These are phyloP conservation scores for Rhexocercosporidium sp. DNA, from an alignment of 2,329 filamentous ascomycete genomes.

Conservation along the genomic window DNA sequence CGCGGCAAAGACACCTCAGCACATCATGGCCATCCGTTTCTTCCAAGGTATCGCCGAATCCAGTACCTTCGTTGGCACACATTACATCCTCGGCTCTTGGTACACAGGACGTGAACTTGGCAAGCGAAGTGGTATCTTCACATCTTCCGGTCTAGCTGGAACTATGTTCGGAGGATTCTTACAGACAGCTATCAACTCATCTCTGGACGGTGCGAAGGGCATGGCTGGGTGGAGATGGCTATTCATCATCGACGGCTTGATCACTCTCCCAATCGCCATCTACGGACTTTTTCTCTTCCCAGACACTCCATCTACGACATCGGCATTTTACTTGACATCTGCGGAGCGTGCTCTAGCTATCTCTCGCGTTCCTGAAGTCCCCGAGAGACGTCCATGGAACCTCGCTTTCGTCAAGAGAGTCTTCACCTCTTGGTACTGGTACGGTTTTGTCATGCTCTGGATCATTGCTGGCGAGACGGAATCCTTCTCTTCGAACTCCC, in stretches of 20 bases:
- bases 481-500: slow-evolving; percentile 69
- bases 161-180: slow-evolving; percentile 68
- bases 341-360: slow-evolving; percentile 50
- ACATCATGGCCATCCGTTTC: slow-evolving; percentile 65
- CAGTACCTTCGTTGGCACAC: slow-evolving; percentile 61
- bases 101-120: slow-evolving; percentile 65
- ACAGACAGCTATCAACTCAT: slow-evolving; percentile 49
- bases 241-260: slow-evolving; percentile 58
- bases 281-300: slow-evolving; percentile 57
- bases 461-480: slow-evolving; percentile 75
- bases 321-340: slow-evolving; percentile 48
- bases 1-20: slow-evolving; percentile 53
- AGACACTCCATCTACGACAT: slow-evolving; percentile 49
- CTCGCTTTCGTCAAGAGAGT: slow-evolving; percentile 58
- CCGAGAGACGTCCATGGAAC: slow-evolving; percentile 49
- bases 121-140: slow-evolving; percentile 66
- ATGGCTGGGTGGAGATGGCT: slow-evolving; percentile 58
- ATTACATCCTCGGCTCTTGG: slow-evolving; percentile 66
- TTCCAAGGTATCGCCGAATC: slow-evolving; percentile 61
- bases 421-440: slow-evolving; percentile 66
- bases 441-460: slow-evolving; percentile 70
- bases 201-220: slow-evolving; percentile 50
- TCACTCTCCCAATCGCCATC: slow-evolving; percentile 60
- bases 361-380: slow-evolving; percentile 49
- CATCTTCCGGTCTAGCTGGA: slow-evolving; percentile 61